Conservation (phyloP, 768 basidiomycete genomes). For the Amanita subjunquillea region DNA sequence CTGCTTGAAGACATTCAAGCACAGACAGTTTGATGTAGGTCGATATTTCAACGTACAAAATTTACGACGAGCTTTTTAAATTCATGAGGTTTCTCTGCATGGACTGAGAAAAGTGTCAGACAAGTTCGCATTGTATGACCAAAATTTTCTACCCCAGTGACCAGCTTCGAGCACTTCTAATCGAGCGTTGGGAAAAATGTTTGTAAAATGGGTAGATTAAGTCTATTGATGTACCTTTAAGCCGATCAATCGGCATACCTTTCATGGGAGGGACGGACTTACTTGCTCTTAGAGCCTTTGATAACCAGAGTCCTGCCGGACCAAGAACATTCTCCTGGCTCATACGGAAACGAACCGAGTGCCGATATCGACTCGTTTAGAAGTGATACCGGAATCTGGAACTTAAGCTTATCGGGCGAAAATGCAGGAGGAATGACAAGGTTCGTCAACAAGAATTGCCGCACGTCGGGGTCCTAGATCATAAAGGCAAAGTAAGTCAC, state of each 20-base stretch:
- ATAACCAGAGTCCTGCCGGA: slow-evolving; percentile 59
- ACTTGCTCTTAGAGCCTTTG: slow-evolving; percentile 74
- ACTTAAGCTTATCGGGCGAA: slow-evolving; percentile 33
- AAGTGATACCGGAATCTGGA: slow-evolving; percentile 66
- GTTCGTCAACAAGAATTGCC: slow-evolving; percentile 85
- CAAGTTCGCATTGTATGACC: not conserved
- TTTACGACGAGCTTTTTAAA: slow-evolving; percentile 32
- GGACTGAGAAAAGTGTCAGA: slow-evolving; percentile 35
- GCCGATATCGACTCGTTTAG: slow-evolving; percentile 48
- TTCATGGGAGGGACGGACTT: slow-evolving; percentile 12
- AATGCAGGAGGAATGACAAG: slow-evolving; percentile 29
- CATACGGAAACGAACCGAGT: slow-evolving; percentile 76
- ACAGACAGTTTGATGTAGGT: not conserved
- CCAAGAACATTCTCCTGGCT: slow-evolving; percentile 40
- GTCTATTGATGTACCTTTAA: slow-evolving; percentile 61
- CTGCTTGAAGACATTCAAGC: not conserved
- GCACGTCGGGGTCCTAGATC: slow-evolving; percentile 57
- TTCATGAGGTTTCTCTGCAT: slow-evolving; percentile 68
- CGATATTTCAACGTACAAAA: slow-evolving; percentile 11
- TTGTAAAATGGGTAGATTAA: slow-evolving; percentile 51
- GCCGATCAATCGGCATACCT: not conserved
- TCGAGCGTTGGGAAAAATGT: slow-evolving; percentile 60
- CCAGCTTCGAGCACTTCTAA: slow-evolving; percentile 62
- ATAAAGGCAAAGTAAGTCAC: not conserved
- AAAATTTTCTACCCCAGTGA: slow-evolving; percentile 67